Base-by-base conservation (phyloP, 306 rosid species). In the Lotus japonicus region DNA sequence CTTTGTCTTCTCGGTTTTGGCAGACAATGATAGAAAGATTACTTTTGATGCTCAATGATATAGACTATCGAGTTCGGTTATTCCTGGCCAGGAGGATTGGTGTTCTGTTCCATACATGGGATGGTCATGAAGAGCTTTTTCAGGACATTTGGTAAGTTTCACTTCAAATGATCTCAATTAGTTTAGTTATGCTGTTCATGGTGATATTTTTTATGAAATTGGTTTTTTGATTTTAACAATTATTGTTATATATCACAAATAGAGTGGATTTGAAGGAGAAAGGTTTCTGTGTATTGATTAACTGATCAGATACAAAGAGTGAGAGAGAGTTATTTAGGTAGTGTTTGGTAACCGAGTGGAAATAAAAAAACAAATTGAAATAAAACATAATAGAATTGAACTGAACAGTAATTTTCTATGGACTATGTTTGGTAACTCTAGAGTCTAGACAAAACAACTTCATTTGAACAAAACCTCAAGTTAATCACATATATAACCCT, bases 61-160 rank as follows among this genome's bases (percentile, higher is more conserved):
- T 63, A 46, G 97, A 92, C 73, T 89, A 84, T 82, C 91, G 98
- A 55, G 98, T 92, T 78, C 89, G 97, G 36, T 83, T 86, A 68
- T 80, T 80, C 51, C 28, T 92, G 62, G 97, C 91, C 49, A 84
- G 87, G 79, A 82, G 81, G 54, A 82, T 90, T 41, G 80, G 86
- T 70, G 87, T 92, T 77, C 98, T 92, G 84, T 89, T 92, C 79
- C 92, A 86, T 74, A 92, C 94, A 46, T 89, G 97, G 98, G 96
- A 88, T 80, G 98, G 97, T 14, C 98, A 92, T 59, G 82, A 83
- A 67, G 98, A 88, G 76, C 84, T 92, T 62, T 92, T 92, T 80
- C 84, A 84, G 46, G 98, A 92, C 84, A 85, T 92, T 68, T 88
- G 96, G 98, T 92, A 13, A 35, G 97, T 83, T 70, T 11, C 72